Evolutionary conservation across 2,329 filamentous ascomycete genomes (phyloP).

Genomic region (Fusarium tupiense): DNA sequence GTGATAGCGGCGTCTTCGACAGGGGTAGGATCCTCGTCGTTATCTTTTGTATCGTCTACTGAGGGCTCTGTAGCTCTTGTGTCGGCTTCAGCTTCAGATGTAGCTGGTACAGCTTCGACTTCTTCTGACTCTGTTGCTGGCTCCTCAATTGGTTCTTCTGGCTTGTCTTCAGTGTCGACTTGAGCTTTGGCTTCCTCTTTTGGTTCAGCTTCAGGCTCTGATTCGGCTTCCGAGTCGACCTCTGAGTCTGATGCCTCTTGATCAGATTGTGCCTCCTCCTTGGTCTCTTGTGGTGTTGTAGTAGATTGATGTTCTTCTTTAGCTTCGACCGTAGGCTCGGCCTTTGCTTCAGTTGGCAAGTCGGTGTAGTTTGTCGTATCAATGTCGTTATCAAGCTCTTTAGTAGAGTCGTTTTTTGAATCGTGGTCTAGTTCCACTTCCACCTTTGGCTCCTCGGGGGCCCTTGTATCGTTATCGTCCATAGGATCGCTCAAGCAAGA

Average conservation of each 20-base stretch:
- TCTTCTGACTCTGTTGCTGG: neutral
- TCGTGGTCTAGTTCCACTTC: constrained; percentile 22
- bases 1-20: constrained; percentile 13
- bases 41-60: constrained; percentile 19
- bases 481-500: constrained; percentile 56
- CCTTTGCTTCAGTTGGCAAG: constrained; percentile 16
- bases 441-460: constrained; percentile 33
- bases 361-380: constrained; percentile 20
- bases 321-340: constrained; percentile 16
- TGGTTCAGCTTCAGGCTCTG: neutral
- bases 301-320: constrained; percentile 9
- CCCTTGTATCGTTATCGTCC: constrained; percentile 47
- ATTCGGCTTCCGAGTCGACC: neutral
- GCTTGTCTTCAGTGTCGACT: constrained; percentile 1
- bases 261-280: constrained; percentile 1
- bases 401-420: constrained; percentile 24
- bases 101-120: neutral
- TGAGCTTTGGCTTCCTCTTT: constrained; percentile 5
- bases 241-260: neutral
- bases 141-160: constrained; percentile 5
- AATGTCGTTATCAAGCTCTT: constrained; percentile 14
- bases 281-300: constrained; percentile 2
- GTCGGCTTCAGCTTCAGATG: constrained; percentile 7
- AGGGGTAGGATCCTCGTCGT: constrained; percentile 12
- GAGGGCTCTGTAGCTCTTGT: neutral